A percentile compares a stretch with the other conserved stretches of the same genome.
phyloP scores from a whole-genome alignment of 352 stramenopile genomes.

The Phytophthora boehmeriae region DNA sequence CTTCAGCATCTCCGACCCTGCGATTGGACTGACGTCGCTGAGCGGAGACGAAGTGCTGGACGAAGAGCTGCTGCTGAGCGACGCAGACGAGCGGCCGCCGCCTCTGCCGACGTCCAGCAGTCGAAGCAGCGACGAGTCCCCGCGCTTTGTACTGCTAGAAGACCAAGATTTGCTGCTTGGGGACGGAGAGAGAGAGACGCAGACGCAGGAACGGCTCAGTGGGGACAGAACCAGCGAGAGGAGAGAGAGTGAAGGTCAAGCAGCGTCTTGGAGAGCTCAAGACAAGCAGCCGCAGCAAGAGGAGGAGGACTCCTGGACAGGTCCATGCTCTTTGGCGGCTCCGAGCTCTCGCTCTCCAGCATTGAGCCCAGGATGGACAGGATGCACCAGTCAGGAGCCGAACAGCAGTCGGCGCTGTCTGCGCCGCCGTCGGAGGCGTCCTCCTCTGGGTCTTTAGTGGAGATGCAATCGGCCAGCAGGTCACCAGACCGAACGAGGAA shows the following conservation, averaged over 20 bases:
- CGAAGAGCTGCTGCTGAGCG: slow-evolving; percentile 48
- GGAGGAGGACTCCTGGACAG: slow-evolving; percentile 46
- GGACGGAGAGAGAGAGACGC: not conserved
- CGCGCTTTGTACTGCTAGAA: slow-evolving; percentile 68
- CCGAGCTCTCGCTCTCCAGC: slow-evolving; percentile 33
- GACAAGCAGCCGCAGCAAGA: slow-evolving; percentile 10
- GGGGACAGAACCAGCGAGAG: slow-evolving; percentile 30
- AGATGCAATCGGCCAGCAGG: not conserved
- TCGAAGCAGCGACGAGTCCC: slow-evolving; percentile 22
- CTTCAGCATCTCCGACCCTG: slow-evolving; percentile 54
- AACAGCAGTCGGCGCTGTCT: slow-evolving; percentile 1
- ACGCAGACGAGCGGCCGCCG: slow-evolving; percentile 29
- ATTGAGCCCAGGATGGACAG: not conserved
- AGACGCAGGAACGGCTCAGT: slow-evolving; percentile 14
- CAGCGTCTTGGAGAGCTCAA: not conserved
- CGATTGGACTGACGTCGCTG: slow-evolving; percentile 38
- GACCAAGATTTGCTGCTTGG: slow-evolving; percentile 55
- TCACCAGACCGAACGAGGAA: not conserved
- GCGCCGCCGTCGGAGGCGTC: slow-evolving; percentile 6
- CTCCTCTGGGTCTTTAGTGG: slow-evolving; percentile 9
- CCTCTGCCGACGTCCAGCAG: not conserved
- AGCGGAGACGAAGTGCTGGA: slow-evolving; percentile 40
- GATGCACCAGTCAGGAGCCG: not conserved
- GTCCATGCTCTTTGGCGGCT: slow-evolving; percentile 59
- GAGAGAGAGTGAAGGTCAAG: not conserved